These are phyloP conservation scores for Apophysomyces sp. DNA, from an alignment of 371 early-diverging fungal species.

Conservation along the genomic window DNA sequence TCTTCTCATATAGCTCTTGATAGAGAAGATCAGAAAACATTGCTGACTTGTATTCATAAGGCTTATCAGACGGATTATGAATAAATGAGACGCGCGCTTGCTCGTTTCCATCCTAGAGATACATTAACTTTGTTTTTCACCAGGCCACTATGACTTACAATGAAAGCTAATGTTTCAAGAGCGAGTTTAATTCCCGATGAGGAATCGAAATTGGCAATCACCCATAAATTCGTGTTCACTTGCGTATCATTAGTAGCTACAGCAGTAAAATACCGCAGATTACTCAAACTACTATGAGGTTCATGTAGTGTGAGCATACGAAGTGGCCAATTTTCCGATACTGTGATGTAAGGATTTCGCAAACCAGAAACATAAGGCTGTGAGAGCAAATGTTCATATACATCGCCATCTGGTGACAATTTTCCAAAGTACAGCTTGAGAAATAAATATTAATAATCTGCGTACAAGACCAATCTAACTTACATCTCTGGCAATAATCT, in stretches of 20 bases:
- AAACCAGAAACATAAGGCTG: conserved; percentile 53
- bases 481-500: conserved; percentile 32
- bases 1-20: background rate
- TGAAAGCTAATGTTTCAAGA: conserved; percentile 39
- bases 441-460: background rate
- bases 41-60: background rate
- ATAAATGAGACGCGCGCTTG: conserved; percentile 49
- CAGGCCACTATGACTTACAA: conserved; percentile 20
- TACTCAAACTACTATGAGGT: background rate
- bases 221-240: conserved; percentile 41
- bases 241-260: conserved; percentile 13
- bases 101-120: conserved; percentile 22
- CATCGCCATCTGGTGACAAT: conserved; percentile 48
- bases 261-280: conserved; percentile 12
- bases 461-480: background rate
- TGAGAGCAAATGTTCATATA: conserved; percentile 70
- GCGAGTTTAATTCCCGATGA: conserved; percentile 50
- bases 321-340: conserved; percentile 56
- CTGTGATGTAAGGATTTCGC: conserved; percentile 68
- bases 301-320: conserved; percentile 25
- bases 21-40: conserved; percentile 15
- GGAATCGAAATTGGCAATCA: conserved; percentile 59
- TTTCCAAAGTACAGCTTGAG: conserved; percentile 44
- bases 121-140: background rate
- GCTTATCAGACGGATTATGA: conserved; percentile 28